phyloP scores from a whole-genome alignment of 257 asterid species.

The Gentiana straminea region DNA sequence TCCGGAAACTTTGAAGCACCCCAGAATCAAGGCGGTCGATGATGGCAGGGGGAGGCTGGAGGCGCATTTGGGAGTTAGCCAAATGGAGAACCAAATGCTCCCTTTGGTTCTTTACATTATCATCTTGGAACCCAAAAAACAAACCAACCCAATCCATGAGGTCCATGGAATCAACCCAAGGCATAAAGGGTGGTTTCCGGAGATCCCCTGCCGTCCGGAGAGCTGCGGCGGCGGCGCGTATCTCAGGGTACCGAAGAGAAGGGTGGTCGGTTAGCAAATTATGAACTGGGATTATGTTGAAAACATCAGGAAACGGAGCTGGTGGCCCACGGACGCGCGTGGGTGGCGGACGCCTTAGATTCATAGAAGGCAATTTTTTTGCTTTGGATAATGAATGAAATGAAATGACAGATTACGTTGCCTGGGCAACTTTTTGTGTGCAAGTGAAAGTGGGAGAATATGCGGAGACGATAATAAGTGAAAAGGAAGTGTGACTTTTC shows the following conservation, averaged over 20 bases:
- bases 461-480: no score
- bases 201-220: slow-evolving; percentile 56
- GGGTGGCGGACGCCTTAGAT: no score
- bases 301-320: slow-evolving; percentile 19
- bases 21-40: slow-evolving; percentile 54
- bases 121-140: slow-evolving; percentile 86
- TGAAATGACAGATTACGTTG: no score
- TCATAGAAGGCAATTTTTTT: no score
- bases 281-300: slow-evolving; percentile 78
- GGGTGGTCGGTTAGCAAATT: slow-evolving; percentile 68
- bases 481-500: no score
- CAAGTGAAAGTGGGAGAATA: no score
- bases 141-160: slow-evolving; percentile 87
- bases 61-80: slow-evolving; percentile 89
- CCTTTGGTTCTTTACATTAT: slow-evolving; percentile 84
- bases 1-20: slow-evolving; percentile 63
- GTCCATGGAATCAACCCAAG: slow-evolving; percentile 61
- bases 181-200: slow-evolving; percentile 56
- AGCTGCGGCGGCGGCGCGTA: slow-evolving; percentile 78
- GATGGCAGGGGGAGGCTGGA: slow-evolving; percentile 46
- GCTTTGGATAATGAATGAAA: no score
- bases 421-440: no score
- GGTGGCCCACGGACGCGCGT: no score
- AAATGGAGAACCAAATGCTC: slow-evolving; percentile 85
- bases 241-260: slow-evolving; percentile 67